These are phyloP conservation scores for Suillus cothurnatus DNA, from an alignment of 768 basidiomycete genomes.

Conservation along the genomic window DNA sequence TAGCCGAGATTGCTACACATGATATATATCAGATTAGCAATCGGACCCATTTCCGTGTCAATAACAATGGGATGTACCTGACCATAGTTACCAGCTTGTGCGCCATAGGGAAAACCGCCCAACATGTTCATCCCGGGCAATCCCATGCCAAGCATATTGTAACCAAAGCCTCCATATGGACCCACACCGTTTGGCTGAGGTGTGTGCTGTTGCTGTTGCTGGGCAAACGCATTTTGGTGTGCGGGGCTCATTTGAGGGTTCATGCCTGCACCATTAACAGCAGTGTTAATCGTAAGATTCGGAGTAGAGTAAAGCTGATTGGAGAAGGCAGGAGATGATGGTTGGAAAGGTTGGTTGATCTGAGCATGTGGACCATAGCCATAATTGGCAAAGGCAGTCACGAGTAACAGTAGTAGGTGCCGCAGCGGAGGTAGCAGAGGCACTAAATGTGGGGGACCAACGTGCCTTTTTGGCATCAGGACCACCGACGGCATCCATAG, in stretches of 20 bases:
- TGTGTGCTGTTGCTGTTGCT: constrained; percentile 37
- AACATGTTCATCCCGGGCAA: constrained; percentile 75
- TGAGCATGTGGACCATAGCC: constrained; percentile 80
- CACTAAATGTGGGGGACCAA: constrained; percentile 72
- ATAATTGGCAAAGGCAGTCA: constrained; percentile 83
- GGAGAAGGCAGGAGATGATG: constrained; percentile 49
- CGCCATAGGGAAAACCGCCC: constrained; percentile 69
- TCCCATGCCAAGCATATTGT: constrained; percentile 82
- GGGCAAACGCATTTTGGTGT: constrained; percentile 56
- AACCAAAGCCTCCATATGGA: constrained; percentile 65
- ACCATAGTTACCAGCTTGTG: constrained; percentile 69
- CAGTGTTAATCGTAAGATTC: constrained; percentile 67
- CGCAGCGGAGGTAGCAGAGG: constrained; percentile 38
- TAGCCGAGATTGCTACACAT: constrained; percentile 47
- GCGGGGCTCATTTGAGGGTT: constrained; percentile 65
- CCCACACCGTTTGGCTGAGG: constrained; percentile 48
- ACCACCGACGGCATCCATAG: constrained; percentile 81
- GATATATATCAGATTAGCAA: constrained; percentile 8
- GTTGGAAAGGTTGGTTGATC: constrained; percentile 56
- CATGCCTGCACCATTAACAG: constrained; percentile 50
- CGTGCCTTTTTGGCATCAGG: constrained; percentile 90
- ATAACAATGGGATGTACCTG: constrained; percentile 45
- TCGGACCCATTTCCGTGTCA: background rate
- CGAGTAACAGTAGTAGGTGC: constrained; percentile 44
- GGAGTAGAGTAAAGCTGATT: constrained; percentile 76